Evolutionary conservation across 257 asterid species (phyloP).

Genomic region (Ajuga chamaepitys): DNA sequence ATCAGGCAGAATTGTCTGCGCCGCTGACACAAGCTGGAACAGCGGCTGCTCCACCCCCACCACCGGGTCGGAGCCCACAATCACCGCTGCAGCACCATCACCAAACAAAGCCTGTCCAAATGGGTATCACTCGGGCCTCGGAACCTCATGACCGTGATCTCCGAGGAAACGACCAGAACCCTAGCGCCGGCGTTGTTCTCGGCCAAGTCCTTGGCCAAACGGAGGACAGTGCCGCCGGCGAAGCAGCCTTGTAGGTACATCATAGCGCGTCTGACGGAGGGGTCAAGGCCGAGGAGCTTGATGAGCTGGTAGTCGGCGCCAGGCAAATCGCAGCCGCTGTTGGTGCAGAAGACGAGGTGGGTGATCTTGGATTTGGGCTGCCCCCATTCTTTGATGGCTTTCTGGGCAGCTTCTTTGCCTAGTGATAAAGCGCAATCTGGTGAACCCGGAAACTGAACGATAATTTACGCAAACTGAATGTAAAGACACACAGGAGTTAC

Average conservation of each 20-base stretch:
- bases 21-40: constrained; percentile 45
- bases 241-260: constrained; percentile 81
- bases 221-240: constrained; percentile 70
- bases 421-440: no score
- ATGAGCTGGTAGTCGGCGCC: constrained; percentile 77
- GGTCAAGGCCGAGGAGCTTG: constrained; percentile 64
- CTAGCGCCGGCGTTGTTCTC: constrained; percentile 70
- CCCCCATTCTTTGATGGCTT: constrained; percentile 84
- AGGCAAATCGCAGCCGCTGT: constrained; percentile 86
- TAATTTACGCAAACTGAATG: no score
- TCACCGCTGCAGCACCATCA: constrained; percentile 55
- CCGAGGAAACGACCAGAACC: constrained; percentile 62
- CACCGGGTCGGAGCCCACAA: constrained; percentile 44
- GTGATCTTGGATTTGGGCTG: constrained; percentile 76
- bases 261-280: constrained; percentile 62
- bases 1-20: constrained; percentile 54
- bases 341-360: constrained; percentile 71
- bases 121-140: constrained; percentile 57
- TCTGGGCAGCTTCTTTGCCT: constrained; percentile 78
- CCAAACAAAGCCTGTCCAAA: constrained; percentile 60
- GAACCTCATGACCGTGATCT: constrained; percentile 46
- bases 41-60: constrained; percentile 42
- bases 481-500: no score
- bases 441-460: no score
- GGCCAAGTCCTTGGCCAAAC: constrained; percentile 68